Percentiles rank a stretch among this genome's conserved stretches.
These are phyloP conservation scores for Coffea humblotiana DNA, from an alignment of 305 asterid species.

Conservation along the genomic window DNA sequence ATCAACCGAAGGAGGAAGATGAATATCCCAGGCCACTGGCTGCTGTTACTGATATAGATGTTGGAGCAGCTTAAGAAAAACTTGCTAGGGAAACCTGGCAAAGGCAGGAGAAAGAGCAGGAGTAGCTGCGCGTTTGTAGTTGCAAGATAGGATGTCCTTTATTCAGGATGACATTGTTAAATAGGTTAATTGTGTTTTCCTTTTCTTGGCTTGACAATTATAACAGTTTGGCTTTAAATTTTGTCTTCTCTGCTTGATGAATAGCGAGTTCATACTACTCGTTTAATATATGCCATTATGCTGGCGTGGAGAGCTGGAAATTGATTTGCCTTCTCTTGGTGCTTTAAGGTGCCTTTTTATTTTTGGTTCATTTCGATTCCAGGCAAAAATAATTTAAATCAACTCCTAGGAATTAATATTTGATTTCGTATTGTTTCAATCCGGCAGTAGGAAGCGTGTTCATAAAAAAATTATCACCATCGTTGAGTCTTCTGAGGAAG, in stretches of 20 bases:
- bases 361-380: neutral
- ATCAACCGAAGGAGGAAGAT: constrained; percentile 59
- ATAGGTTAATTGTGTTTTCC: constrained; percentile 6
- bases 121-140: neutral
- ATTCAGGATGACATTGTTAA: constrained; percentile 13
- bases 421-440: too few species aligned
- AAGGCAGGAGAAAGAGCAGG: neutral
- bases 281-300: neutral
- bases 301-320: neutral
- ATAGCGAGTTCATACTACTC: neutral
- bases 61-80: constrained; percentile 3
- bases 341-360: neutral
- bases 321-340: neutral
- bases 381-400: neutral
- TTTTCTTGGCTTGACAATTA: constrained; percentile 1
- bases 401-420: too few species aligned
- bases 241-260: neutral
- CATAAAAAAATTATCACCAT: too few species aligned
- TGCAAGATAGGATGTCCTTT: neutral
- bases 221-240: constrained; percentile 4
- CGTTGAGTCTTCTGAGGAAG: too few species aligned
- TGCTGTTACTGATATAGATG: constrained; percentile 18
- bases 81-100: neutral
- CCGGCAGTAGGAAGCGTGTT: too few species aligned
- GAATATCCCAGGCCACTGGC: constrained; percentile 22